Base-by-base conservation (phyloP, 2,329 filamentous ascomycete species). In the Colletotrichum horii region DNA sequence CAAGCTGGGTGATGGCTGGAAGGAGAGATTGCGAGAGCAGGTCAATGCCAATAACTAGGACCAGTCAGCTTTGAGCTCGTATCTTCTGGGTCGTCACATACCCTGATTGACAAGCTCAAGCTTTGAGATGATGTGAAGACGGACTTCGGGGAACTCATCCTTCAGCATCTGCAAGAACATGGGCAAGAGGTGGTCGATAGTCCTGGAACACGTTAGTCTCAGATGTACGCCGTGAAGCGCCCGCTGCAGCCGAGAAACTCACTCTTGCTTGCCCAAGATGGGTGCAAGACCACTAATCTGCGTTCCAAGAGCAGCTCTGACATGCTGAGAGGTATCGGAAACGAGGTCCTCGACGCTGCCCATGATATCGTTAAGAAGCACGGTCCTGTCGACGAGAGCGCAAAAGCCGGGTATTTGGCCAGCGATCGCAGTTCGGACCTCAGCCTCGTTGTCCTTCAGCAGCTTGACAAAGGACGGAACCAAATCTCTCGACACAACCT, bases 141-240 rank as follows among this genome's bases (percentile, higher is more conserved):
- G 94, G 67, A 99, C 97, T 83, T 99, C 97, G 26, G 97, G 97
- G 85, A 98, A 98, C 83, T 99, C 97, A 82, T 99, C 97, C 90
- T 98, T 99, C 81, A 99, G 93, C 97, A 99, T 99, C 85, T 98
- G 95, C 70, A 99, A 90, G 86, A 99, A 98, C 96, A 99, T 99
- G 70, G 97, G 97, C 60, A 99, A 91, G 60, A 99, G 92, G 84
- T 99, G 97, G 80, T 97, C 94, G 79, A 98, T 98, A 34, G 97
- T 99, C 86, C 95, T 97, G 79, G 32, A 15, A 32, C 28, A 48
- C 77, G 48, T 72, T 26, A 77, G 67, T 19, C 4, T 72, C 61
- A 30, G 22, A 43, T 5, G 36, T 28, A 11, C 19, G 16, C 11
- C 12, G 43, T 52, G 9, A 22, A 14, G 43, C 43, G 43, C 43